Evolutionary conservation across 345 rosid genomes (phyloP).

Genomic region (Lepidium aucheri): DNA sequence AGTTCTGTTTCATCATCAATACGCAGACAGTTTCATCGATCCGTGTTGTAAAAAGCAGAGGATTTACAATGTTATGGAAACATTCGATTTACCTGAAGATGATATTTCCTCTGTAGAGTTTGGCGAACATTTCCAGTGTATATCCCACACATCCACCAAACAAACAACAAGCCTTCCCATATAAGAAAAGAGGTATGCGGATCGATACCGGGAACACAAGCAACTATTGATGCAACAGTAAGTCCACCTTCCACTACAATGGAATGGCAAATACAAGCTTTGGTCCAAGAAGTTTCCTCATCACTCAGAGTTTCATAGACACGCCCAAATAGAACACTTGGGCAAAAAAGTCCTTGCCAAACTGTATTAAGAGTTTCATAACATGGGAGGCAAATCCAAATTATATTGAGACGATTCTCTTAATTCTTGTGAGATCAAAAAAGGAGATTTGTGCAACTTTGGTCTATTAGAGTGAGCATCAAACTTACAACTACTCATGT

Average conservation of each 20-base stretch:
- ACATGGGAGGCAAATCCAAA: background rate
- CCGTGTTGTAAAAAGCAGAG: background rate
- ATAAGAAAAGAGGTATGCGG: constrained; percentile 72
- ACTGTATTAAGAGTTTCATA: constrained; percentile 31
- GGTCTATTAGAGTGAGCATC: background rate
- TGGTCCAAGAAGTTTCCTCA: constrained; percentile 78
- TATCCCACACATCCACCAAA: constrained; percentile 99
- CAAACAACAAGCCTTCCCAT: constrained; percentile 79
- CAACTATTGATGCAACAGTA: constrained; percentile 58
- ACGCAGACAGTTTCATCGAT: background rate
- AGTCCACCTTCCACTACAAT: constrained; percentile 82
- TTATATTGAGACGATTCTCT: background rate
- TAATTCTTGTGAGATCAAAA: background rate
- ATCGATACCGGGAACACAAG: constrained; percentile 63
- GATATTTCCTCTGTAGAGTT: constrained; percentile 80
- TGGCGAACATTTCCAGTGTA: constrained; percentile 83
- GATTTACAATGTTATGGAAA: background rate
- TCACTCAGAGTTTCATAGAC: constrained; percentile 75
- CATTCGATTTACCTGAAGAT: constrained; percentile 54
- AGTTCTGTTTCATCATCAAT: constrained; percentile 43
- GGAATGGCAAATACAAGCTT: constrained; percentile 79
- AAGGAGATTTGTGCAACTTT: background rate
- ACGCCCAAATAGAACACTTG: constrained; percentile 86
- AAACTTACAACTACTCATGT: constrained; percentile 73
- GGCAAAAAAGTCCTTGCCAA: constrained; percentile 85